Evolutionary conservation across 2,329 filamentous ascomycete species (phyloP), one percentile per base, ranked within the genome.

Genomic region (Juglanconis oblonga): DNA sequence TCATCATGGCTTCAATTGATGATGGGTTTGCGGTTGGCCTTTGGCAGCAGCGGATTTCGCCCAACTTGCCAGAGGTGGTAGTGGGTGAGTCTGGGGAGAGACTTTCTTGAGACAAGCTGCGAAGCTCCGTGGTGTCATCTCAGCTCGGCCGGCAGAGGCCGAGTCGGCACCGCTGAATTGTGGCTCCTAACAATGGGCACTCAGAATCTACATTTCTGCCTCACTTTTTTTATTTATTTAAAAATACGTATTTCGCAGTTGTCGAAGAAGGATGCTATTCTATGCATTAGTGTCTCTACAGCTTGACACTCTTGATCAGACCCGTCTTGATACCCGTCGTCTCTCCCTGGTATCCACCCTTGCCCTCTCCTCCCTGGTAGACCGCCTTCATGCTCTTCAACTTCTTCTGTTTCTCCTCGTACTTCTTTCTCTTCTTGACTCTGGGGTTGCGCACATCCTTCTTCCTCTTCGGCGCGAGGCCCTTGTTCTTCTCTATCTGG

Each of bases 341-440:
- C 75, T 98, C 95, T 78, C 95, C 95, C 66, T 86, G 86, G 79
- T 99, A 99, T 57, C 92, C 90, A 70, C 92, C 90, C 70, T 85
- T 86, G 67, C 90, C 87, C 77, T 96, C 87, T 63, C 91, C 90
- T 66, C 91, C 91, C 76, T 92, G 91, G 79, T 93, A 98, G 13
- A 91, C 81, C 8, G 90, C 85, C 79, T 90, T 91, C 80, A 93
- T 91, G 72, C 89, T 94, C 69, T 86, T 87, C 71, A 98, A 77
- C 83, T 98, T 97, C 90, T 97, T 98, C 85, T 94, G 90, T 84
- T 96, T 97, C 75, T 92, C 89, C 72, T 96, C 92, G 74, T 87
- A 99, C 86, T 92, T 92, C 86, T 92, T 92, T 76, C 92, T 87
- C 89, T 97, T 98, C 89, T 98, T 99, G 66, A 98, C 94, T 73